phyloP scores from a whole-genome alignment of 2,329 filamentous ascomycete genomes.

The Pseudonectria foliicola region DNA sequence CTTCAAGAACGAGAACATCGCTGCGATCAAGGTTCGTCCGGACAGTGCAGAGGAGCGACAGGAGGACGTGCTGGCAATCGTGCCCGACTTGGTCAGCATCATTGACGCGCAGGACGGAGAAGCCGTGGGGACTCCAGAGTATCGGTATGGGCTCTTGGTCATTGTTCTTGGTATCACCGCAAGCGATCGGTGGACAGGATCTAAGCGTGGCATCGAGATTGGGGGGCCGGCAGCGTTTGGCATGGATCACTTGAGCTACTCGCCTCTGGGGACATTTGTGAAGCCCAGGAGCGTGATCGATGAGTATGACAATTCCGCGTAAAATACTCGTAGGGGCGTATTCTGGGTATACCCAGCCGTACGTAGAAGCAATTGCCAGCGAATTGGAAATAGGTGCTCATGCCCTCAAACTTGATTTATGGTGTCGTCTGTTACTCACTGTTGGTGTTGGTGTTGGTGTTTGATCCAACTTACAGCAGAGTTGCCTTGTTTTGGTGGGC shows the following conservation, averaged over 20 bases:
- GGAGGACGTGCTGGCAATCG: conserved; percentile 41
- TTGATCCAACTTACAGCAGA: too few relatives aligned
- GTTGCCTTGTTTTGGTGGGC: too few relatives aligned
- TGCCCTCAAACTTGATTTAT: too few relatives aligned
- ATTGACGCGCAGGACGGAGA: conserved; percentile 50
- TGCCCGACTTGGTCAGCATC: conserved; percentile 50
- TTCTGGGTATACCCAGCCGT: too few relatives aligned
- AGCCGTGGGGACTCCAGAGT: conserved; percentile 50
- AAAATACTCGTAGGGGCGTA: background rate
- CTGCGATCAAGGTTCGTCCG: conserved; percentile 36
- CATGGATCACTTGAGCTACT: conserved; percentile 40
- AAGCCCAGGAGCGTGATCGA: conserved; percentile 48
- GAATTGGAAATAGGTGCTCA: too few relatives aligned
- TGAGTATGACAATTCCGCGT: conserved; percentile 29
- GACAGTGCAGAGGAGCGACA: conserved; percentile 30
- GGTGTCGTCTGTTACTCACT: too few relatives aligned
- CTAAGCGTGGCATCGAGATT: conserved; percentile 39
- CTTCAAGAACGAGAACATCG: conserved; percentile 70
- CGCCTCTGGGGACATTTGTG: conserved; percentile 39
- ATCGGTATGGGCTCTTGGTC: conserved; percentile 45
- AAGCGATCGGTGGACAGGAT: conserved; percentile 38
- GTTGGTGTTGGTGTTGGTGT: too few relatives aligned
- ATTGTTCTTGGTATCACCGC: conserved; percentile 41
- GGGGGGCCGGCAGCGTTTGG: conserved; percentile 44
- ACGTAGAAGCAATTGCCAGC: too few relatives aligned